Evolutionary conservation across 495 filamentous ascomycete genomes (phyloP).

Genomic region (Tuber microsphaerosporum): DNA sequence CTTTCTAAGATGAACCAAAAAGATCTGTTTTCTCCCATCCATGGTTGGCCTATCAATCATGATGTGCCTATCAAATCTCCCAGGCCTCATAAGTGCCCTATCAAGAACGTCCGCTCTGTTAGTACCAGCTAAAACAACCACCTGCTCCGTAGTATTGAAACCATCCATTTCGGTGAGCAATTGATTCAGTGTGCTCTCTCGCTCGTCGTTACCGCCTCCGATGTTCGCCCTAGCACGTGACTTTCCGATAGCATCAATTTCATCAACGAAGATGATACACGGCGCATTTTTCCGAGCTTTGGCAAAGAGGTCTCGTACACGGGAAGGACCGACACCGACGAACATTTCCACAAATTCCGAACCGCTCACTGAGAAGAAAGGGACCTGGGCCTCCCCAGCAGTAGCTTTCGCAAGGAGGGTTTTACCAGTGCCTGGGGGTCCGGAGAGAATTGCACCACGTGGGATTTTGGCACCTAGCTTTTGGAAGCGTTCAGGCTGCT

Average conservation of each 20-base stretch:
- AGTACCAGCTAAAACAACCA: conserved; percentile 96
- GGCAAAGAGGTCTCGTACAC: conserved; percentile 89
- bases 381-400: conserved; percentile 92
- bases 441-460: conserved; percentile 89
- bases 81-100: conserved; percentile 90
- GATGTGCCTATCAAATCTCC: conserved; percentile 94
- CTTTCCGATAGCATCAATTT: conserved; percentile 96
- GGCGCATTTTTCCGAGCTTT: conserved; percentile 92
- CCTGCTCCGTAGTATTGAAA: conserved; percentile 94
- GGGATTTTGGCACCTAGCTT: conserved; percentile 95
- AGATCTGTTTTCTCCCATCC: conserved; percentile 94
- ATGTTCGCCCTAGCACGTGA: conserved; percentile 61
- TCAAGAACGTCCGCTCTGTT: conserved; percentile 92
- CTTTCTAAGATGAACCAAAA: conserved; percentile 83
- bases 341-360: conserved; percentile 99
- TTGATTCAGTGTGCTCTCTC: conserved; percentile 93
- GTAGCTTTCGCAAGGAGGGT: conserved; percentile 95
- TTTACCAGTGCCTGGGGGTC: conserved; percentile 96
- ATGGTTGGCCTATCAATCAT: conserved; percentile 88
- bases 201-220: conserved; percentile 89
- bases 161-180: conserved; percentile 99
- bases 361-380: conserved; percentile 96
- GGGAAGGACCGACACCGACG: conserved; percentile 91
- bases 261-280: conserved; percentile 99
- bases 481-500: conserved; percentile 81